Percentiles rank a stretch among this genome's conserved stretches.
phyloP scores from a whole-genome alignment of 176 grass and related monocot genomes.

The Juncus inflexus region DNA sequence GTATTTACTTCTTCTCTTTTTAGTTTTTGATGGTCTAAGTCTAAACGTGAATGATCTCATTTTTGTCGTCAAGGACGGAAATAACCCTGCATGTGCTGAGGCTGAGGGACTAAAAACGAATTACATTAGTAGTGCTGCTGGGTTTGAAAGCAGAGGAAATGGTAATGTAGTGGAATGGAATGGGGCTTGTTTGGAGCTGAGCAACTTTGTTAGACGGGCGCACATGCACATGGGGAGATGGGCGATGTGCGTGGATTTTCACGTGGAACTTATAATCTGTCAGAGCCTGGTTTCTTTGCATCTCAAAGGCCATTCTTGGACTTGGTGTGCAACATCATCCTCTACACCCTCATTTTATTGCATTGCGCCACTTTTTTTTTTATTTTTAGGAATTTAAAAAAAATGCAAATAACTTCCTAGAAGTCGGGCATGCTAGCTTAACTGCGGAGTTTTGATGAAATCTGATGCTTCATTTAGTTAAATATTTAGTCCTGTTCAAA shows the following conservation, averaged over 20 bases:
- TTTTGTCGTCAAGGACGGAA: not conserved
- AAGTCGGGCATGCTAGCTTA: too few species aligned
- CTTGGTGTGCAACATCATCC: not conserved
- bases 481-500: too few species aligned
- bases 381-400: too few species aligned
- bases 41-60: too few species aligned
- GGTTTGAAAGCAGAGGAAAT: not conserved
- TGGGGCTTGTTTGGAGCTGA: constrained; percentile 1
- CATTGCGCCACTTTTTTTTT: too few species aligned
- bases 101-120: constrained; percentile 11
- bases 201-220: constrained; percentile 24
- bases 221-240: constrained; percentile 18
- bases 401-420: too few species aligned
- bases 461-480: too few species aligned
- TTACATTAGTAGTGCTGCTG: not conserved
- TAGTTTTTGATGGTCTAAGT: too few species aligned
- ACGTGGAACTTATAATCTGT: constrained; percentile 27
- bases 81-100: not conserved
- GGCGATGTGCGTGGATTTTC: constrained; percentile 18
- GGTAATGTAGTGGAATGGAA: not conserved
- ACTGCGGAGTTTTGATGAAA: too few species aligned
- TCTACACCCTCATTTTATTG: not conserved
- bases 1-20: too few species aligned
- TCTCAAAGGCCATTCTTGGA: not conserved
- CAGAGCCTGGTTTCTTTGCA: constrained; percentile 18